Evolutionary conservation across 306 rosid genomes (phyloP).

Genomic region (Dalbergia oliveri): DNA sequence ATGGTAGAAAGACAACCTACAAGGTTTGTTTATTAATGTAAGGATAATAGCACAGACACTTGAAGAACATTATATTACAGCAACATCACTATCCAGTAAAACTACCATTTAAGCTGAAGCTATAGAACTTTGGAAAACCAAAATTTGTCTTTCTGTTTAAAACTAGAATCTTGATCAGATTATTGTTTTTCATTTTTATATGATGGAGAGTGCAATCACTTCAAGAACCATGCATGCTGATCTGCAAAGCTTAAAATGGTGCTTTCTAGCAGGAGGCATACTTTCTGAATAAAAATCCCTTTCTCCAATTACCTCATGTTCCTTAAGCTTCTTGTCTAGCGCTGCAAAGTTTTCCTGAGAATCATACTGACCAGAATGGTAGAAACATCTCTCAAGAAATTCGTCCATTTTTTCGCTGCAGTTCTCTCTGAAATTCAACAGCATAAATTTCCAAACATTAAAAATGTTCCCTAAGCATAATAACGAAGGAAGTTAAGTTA

Average conservation of each 20-base stretch:
- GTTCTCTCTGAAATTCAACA: slow-evolving; percentile 72
- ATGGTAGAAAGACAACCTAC: too few relatives aligned
- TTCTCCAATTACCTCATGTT: slow-evolving; percentile 75
- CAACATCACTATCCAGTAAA: too few relatives aligned
- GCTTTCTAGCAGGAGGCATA: background rate
- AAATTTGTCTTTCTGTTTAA: too few relatives aligned
- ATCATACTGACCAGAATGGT: slow-evolving; percentile 96
- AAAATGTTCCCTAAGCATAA: slow-evolving; percentile 27
- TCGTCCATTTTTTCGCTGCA: slow-evolving; percentile 85
- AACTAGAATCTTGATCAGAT: too few relatives aligned
- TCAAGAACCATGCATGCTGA: slow-evolving; percentile 16
- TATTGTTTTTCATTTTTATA: background rate
- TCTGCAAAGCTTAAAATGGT: background rate
- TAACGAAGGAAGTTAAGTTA: background rate
- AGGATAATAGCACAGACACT: too few relatives aligned
- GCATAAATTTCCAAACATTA: slow-evolving; percentile 35
- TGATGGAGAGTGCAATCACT: slow-evolving; percentile 15
- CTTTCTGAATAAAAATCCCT: slow-evolving; percentile 15
- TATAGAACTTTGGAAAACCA: too few relatives aligned
- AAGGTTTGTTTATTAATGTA: too few relatives aligned
- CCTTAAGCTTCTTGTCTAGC: slow-evolving; percentile 82
- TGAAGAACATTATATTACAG: too few relatives aligned
- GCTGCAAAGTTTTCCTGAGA: slow-evolving; percentile 75
- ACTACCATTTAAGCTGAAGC: too few relatives aligned
- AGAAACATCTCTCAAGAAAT: slow-evolving; percentile 87